Percentiles rank a stretch among this genome's conserved stretches.
These are phyloP conservation scores for Alternaria sp. DNA, from an alignment of 2,329 filamentous ascomycete species.

Conservation along the genomic window DNA sequence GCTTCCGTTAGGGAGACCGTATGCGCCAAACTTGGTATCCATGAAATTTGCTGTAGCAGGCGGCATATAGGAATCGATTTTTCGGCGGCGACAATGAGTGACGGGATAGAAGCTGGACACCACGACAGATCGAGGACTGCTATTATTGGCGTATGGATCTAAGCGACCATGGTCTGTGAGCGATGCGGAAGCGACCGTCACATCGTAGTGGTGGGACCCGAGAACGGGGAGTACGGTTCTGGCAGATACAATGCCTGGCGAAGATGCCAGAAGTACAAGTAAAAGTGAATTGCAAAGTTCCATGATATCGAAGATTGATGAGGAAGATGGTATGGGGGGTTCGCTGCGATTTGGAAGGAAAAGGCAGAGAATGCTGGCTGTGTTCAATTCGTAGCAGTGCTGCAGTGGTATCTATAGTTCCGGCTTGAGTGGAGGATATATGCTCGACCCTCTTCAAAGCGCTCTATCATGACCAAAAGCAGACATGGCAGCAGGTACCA, in stretches of 20 bases:
- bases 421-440: background rate
- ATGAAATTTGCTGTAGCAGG: constrained; percentile 29
- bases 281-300: background rate
- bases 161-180: constrained; percentile 29
- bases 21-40: constrained; percentile 32
- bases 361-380: background rate
- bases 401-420: background rate
- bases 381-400: background rate
- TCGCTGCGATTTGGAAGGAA: background rate
- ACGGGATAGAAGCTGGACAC: constrained; percentile 36
- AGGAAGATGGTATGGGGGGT: background rate
- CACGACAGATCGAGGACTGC: constrained; percentile 30
- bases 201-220: constrained; percentile 21
- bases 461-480: constrained; percentile 3
- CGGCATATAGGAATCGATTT: constrained; percentile 32
- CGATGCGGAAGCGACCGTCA: constrained; percentile 19
- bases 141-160: constrained; percentile 33
- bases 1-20: constrained; percentile 38
- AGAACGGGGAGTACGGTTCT: constrained; percentile 21
- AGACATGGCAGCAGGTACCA: background rate
- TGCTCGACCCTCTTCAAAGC: background rate
- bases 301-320: constrained; percentile 6
- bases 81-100: constrained; percentile 18
- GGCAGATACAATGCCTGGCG: constrained; percentile 2
- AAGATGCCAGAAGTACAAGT: constrained; percentile 1